Evolutionary conservation across 1,284 basidiomycete species (phyloP).

Genomic region (Melanopsichium pennsylvanicum): DNA sequence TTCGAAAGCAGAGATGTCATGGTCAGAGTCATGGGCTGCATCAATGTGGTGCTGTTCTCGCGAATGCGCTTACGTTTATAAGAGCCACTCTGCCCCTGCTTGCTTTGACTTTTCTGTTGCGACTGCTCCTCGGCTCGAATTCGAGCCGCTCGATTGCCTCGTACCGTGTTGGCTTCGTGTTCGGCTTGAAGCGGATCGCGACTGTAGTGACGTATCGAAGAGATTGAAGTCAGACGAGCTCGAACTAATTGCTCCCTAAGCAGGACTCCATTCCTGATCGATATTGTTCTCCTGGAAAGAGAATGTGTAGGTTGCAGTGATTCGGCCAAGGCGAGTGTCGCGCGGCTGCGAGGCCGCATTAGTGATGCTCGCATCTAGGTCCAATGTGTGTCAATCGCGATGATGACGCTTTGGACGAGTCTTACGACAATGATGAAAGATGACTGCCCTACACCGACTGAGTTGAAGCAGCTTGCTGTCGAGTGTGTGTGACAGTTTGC

Average conservation of each 20-base stretch:
- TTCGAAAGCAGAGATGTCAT: too few relatives aligned
- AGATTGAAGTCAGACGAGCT: neutral
- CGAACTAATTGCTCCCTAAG: neutral
- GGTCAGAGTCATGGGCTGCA: too few relatives aligned
- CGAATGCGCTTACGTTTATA: conserved; percentile 22
- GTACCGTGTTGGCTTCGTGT: conserved; percentile 55
- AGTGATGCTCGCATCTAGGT: conserved; percentile 17
- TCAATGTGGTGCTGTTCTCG: too few relatives aligned
- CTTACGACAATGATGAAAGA: neutral
- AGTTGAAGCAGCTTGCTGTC: neutral
- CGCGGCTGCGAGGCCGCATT: conserved; percentile 20
- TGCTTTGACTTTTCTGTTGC: conserved; percentile 9
- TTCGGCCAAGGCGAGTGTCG: conserved; percentile 2
- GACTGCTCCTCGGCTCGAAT: conserved; percentile 24
- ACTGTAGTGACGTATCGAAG: conserved; percentile 29
- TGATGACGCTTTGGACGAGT: neutral
- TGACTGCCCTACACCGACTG: too few relatives aligned
- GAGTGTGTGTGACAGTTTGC: too few relatives aligned
- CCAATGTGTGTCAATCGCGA: neutral
- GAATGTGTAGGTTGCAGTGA: neutral
- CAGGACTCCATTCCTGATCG: neutral
- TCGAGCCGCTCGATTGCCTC: conserved; percentile 53
- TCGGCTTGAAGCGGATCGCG: conserved; percentile 57
- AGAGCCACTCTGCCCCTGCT: conserved; percentile 4
- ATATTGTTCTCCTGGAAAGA: neutral